phyloP scores from a whole-genome alignment of 2,329 filamentous ascomycete species.

The Coniochaeta sp. region DNA sequence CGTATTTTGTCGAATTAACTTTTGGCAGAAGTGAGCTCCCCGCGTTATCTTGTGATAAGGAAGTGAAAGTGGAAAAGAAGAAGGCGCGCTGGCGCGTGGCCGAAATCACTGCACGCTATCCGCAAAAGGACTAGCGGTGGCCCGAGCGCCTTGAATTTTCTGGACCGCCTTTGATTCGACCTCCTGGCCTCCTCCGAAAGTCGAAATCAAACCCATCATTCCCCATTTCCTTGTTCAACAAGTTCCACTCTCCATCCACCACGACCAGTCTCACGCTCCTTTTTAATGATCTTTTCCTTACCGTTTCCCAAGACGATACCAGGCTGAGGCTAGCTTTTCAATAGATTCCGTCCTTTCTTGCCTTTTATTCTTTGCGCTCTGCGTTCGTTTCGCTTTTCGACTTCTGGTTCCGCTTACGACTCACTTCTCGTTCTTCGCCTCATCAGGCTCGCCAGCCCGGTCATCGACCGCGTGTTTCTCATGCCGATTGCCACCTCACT shows the following conservation, averaged over 20 bases:
- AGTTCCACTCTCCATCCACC: not conserved
- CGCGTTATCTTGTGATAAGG: not conserved
- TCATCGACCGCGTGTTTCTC: slow-evolving; percentile 44
- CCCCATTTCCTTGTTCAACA: not conserved
- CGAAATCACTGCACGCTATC: not conserved
- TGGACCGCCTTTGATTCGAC: slow-evolving; percentile 3
- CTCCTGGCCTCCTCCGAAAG: slow-evolving; percentile 7
- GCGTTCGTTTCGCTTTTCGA: too few species aligned
- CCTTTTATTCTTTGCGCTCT: slow-evolving; percentile 6
- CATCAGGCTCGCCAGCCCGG: not conserved
- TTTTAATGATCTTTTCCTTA: slow-evolving; percentile 2
- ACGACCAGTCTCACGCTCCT: slow-evolving; percentile 1
- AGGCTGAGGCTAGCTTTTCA: not conserved
- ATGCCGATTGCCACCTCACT: slow-evolving; percentile 80
- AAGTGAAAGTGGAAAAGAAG: not conserved
- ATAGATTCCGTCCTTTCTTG: not conserved
- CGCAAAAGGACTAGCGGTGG: not conserved
- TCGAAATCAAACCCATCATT: not conserved
- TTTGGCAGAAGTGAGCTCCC: too few species aligned
- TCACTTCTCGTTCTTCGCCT: slow-evolving; percentile 10
- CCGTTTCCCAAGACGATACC: not conserved
- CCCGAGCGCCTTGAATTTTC: slow-evolving; percentile 5
- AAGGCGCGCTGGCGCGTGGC: not conserved
- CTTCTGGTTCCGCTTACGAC: slow-evolving; percentile 4
- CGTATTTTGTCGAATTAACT: too few species aligned